Evolutionary conservation across 192 early-diverging fungal genomes (phyloP), one percentile per base, ranked within the genome.

Genomic region (Coemansia sp.): DNA sequence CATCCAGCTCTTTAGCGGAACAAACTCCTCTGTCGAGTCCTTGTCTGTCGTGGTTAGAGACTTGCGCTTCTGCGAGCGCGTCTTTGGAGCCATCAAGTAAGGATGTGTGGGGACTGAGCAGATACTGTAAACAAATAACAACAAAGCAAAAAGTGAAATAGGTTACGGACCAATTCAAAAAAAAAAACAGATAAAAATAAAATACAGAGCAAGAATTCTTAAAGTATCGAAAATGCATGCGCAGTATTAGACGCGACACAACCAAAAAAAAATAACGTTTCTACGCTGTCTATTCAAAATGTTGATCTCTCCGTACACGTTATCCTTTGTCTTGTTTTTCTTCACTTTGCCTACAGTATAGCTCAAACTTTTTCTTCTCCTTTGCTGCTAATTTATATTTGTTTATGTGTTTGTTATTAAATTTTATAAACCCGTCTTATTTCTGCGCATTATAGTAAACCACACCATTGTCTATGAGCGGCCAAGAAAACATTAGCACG

Each of bases 1-100:
- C 29, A 73, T 62, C 70, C 70, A 73, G 40, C 35, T 42, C 15
- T 58, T 40, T 28, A 53, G 46, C 8, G 60, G 60, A 22, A 70
- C 60, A 14, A 50, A 46, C 4, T 45, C 50, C 15, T 19, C 28
- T n/a, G 28, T 26, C 20, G 44, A 18, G 1, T 3, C 18, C 32
- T 14, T 10, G 2, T 29, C 32, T 35, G 7, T 34, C n/a, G n/a
- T 9, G 9, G 8, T 11, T 34, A 33, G 9, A 7, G 20, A 15
- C 8, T 15, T 6, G 8, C 9, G 29, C 6, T 7, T 19, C 22
- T 40, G 14, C 3, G 39, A n/a, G 39, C 39, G 39, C n/a, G 39
- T 40, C 39, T 40, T 40, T 20, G 39, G 15, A 19, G 39, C 39
- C 39, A 40, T 40, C 18, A 42, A 23, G 20, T 3, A 42, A 42